These are phyloP conservation scores for Psidium guajava DNA, from an alignment of 345 rosid genomes.

Conservation along the genomic window DNA sequence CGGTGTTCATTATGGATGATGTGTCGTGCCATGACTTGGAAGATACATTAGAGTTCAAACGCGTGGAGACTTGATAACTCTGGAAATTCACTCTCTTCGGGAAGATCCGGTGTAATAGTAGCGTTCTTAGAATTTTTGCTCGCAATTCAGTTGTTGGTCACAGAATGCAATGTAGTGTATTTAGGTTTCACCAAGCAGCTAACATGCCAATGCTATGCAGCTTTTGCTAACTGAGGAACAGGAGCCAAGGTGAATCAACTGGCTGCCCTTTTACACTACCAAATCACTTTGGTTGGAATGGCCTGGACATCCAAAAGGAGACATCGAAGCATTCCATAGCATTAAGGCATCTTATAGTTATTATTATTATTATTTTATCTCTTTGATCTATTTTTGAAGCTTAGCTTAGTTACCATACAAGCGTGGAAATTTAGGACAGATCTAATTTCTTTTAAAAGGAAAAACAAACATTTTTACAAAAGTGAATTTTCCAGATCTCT, in stretches of 20 bases:
- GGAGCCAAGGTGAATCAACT: neutral
- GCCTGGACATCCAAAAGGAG: neutral
- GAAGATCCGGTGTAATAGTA: neutral
- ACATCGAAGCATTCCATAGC: neutral
- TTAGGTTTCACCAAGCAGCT: neutral
- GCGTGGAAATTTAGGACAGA: rapidly evolving
- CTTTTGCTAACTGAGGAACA: neutral
- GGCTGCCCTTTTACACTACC: neutral
- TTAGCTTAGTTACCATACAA: neutral
- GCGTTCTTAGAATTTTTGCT: neutral
- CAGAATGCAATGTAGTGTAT: too few relatives aligned
- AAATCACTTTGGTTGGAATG: neutral
- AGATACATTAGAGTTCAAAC: too few relatives aligned
- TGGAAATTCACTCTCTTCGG: neutral
- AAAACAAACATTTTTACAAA: too few relatives aligned
- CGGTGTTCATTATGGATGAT: neutral
- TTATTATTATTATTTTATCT: too few relatives aligned
- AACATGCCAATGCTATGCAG: neutral
- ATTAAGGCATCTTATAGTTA: neutral
- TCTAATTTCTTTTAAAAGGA: too few relatives aligned
- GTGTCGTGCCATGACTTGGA: neutral
- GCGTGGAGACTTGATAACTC: neutral
- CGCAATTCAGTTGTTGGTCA: neutral
- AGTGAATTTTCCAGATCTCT: too few relatives aligned
- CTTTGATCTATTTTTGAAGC: neutral